Base-by-base conservation (phyloP, 805 yeast genomes). In the Hanseniaspora osmophila region DNA sequence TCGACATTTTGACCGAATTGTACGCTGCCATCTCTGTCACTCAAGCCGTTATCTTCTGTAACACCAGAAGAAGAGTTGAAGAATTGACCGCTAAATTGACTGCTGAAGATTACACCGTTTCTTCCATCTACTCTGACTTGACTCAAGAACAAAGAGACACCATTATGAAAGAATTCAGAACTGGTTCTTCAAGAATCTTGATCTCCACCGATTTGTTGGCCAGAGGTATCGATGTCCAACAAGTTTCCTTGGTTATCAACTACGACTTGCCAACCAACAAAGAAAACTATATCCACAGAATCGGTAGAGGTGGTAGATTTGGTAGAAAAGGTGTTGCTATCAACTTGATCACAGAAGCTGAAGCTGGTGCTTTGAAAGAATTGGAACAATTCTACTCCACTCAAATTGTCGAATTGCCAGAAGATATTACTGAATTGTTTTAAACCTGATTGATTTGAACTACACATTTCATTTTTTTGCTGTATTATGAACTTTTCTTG, bases 291-390 rank as follows among this genome's bases (percentile, higher is more conserved):
- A 80, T 90, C 60, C 98, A 90, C 72, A 78, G 98, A 68, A 90
- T 90, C 54, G 98, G 98, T 65, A 81, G 98, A 67, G 87, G 95
- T 55, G 98, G 97, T 52, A 80, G 98, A 64, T 90, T 90, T 71
- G 98, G 98, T 56, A 80, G 98, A 68, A 90, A 88, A 73, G 98
- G 95, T 73, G 94, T 84, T 59, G 96, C 98, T 48, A 85, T 90
- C 66, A 92, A 88, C 73, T 83, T 92, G 57, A 80, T 87, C 58
- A 86, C 96, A 47, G 72, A 70, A 53, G 80, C 80, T 44, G 97
- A 92, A 65, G 73, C 72, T 52, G 74, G 71, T 45, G 76, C 74
- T 61, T 72, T 90, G 71, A 75, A 78, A 62, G 95, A 80, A 54
- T 68, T 83, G 53, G 87, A 82, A 61, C 70, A 69, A 62, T 77